These are phyloP conservation scores for Pisolithus microcarpus DNA, from an alignment of 768 basidiomycete genomes.

Conservation along the genomic window DNA sequence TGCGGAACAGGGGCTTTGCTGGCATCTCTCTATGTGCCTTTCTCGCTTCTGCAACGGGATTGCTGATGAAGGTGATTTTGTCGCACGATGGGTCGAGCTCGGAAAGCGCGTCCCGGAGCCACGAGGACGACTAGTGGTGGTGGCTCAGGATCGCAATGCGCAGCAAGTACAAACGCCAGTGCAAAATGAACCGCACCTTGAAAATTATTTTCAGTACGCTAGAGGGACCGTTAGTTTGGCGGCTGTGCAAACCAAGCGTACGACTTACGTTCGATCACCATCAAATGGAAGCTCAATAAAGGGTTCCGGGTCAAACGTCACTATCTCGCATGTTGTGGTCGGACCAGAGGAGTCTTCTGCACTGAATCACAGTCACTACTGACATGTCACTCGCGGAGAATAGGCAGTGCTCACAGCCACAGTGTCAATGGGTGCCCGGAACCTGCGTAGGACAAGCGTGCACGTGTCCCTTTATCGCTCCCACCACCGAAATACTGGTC, in stretches of 20 bases:
- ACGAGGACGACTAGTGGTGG: constrained; percentile 56
- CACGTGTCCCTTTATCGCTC: constrained; percentile 64
- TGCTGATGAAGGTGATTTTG: constrained; percentile 75
- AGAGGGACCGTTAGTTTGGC: constrained; percentile 1
- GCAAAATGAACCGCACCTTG: constrained; percentile 43
- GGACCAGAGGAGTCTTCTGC: constrained; percentile 76
- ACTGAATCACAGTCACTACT: constrained; percentile 29
- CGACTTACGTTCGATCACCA: constrained; percentile 47
- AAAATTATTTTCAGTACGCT: constrained; percentile 80
- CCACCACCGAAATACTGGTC: constrained; percentile 50
- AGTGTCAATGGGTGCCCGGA: constrained; percentile 71
- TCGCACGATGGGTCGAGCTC: constrained; percentile 88
- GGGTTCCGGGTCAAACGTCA: constrained; percentile 79
- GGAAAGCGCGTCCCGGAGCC: constrained; percentile 87
- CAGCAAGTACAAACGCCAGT: background rate
- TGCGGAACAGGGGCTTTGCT: constrained; percentile 60
- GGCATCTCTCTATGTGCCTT: constrained; percentile 19
- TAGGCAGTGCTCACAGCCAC: constrained; percentile 54
- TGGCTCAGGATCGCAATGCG: constrained; percentile 9
- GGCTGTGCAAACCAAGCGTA: background rate
- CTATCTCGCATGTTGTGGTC: constrained; percentile 80
- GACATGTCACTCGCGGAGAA: background rate
- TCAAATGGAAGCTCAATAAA: constrained; percentile 77
- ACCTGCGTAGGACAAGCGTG: constrained; percentile 80
- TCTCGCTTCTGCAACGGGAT: constrained; percentile 40